These are phyloP conservation scores for Rhizopogon roseolus DNA, from an alignment of 768 basidiomycete genomes.

Conservation along the genomic window DNA sequence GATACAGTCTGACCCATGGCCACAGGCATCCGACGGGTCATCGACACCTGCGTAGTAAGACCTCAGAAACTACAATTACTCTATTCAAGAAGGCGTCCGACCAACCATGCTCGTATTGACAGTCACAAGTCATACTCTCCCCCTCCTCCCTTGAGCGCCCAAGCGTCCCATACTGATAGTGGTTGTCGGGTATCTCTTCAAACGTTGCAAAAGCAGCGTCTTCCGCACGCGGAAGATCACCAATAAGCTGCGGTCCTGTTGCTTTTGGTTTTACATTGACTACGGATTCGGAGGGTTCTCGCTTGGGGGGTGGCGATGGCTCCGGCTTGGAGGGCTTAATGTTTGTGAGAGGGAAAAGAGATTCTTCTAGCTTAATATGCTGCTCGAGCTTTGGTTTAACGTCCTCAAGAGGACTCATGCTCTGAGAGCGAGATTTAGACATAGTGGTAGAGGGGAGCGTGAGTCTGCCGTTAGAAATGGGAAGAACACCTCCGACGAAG, in stretches of 20 bases:
- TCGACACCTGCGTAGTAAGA: constrained; percentile 46
- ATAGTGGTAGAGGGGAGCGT: constrained; percentile 17
- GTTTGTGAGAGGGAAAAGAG: constrained; percentile 17
- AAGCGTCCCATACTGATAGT: constrained; percentile 82
- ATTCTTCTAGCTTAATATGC: constrained; percentile 13
- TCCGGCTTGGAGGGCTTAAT: constrained; percentile 23
- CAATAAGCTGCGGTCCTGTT: constrained; percentile 63
- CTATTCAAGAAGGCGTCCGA: constrained; percentile 21
- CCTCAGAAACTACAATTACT: constrained; percentile 26
- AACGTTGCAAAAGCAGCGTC: constrained; percentile 70
- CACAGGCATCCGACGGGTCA: constrained; percentile 68
- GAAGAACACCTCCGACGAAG: constrained; percentile 10
- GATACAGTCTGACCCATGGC: constrained; percentile 88
- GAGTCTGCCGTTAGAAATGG: constrained; percentile 10
- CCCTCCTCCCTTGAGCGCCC: constrained; percentile 85
- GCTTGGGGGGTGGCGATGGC: constrained; percentile 25
- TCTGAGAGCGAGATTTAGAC: constrained; percentile 23
- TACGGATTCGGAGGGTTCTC: constrained; percentile 28
- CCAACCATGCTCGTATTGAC: constrained; percentile 78
- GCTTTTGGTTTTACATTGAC: constrained; percentile 31
- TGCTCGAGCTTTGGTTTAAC: constrained; percentile 8
- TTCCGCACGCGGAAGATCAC: constrained; percentile 74
- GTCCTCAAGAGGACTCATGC: constrained; percentile 21
- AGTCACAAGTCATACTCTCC: constrained; percentile 97
- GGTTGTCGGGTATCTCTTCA: constrained; percentile 66